Base-by-base conservation (phyloP, 345 rosid species). In the Combretum micranthum region DNA sequence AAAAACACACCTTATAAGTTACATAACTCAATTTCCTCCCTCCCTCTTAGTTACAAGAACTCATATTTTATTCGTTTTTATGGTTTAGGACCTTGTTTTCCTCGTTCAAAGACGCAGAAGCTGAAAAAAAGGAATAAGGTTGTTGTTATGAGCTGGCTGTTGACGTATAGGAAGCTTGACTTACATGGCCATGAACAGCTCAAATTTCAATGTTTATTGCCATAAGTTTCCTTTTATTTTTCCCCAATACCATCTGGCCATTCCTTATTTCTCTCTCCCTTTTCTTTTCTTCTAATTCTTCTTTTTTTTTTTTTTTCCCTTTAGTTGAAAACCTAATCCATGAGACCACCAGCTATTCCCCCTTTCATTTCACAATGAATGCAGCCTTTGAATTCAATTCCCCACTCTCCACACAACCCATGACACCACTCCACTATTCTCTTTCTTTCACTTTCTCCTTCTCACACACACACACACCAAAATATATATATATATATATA, bases 301-400 rank as follows among this genome's bases (percentile, higher is more conserved):
- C 43, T 44, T 67, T 42, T 37, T 37, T 39, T 53, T 22, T 37
- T 47, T 60, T 10, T 13, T 2, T 51, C 47, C 44, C 13, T 47
- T 20, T 16, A 12, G n/a, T 39, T 11, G 63, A n/a, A 37, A 22
- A 68, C 42, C 60, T 39, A 19, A 62, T 21, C 32, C 44, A 55
- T 21, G 63, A 79, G 76, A 15, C 84, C 76, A 48, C 83, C 63
- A 65, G 43, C 68, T 45, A 45, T 62, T 16, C 47, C 64, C 56
- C 15, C 32, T 49, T 66, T 57, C 78, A 46, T 50, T 64, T 62
- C 65, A 49, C 25, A 70, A 83, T 78, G 67, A 60, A 69, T 72
- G 73, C 71, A 16, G 64, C 55, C 75, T 65, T 71, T 77, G 77
- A 77, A 77, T 69, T 75, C 70, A 69, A 60, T 47, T 55, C 50